These are phyloP conservation scores for Monosporascus sp. DNA, from an alignment of 2,329 filamentous ascomycete species.

Conservation along the genomic window DNA sequence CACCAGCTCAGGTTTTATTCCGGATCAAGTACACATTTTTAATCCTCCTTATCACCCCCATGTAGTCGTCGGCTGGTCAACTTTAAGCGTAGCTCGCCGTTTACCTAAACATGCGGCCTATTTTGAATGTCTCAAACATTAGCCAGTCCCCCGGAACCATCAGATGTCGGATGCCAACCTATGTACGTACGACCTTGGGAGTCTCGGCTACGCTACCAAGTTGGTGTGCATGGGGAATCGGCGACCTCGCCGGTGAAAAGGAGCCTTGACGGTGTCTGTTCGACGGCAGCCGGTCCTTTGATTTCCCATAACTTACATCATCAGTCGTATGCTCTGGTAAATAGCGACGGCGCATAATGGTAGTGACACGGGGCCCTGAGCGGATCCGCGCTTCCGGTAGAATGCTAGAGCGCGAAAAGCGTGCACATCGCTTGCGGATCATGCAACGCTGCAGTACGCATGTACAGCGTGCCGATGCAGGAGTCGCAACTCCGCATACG, in stretches of 20 bases:
- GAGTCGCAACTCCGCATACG: not conserved
- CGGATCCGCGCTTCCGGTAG: constrained; percentile 22
- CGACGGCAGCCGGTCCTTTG: not conserved
- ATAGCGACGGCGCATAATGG: not conserved
- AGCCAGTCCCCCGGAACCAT: not conserved
- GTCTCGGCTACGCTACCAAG: not conserved
- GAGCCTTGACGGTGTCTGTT: not conserved
- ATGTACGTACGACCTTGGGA: not conserved
- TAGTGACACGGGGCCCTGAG: not conserved
- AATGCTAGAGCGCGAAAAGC: not conserved
- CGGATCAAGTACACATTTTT: too few species aligned
- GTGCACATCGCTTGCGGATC: constrained; percentile 7
- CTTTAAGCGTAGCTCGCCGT: not conserved
- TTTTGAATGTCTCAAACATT: not conserved
- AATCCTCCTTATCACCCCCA: too few species aligned
- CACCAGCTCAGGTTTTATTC: not conserved
- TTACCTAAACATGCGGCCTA: not conserved
- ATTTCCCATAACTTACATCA: not conserved
- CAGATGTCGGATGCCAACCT: not conserved
- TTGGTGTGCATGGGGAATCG: not conserved
- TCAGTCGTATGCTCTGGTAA: not conserved
- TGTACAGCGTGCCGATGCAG: constrained; percentile 6
- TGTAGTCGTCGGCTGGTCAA: too few species aligned
- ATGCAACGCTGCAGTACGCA: constrained; percentile 18
- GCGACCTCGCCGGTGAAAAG: not conserved